These are phyloP conservation scores for Atalantia buxifolia DNA, from an alignment of 345 rosid species.

Conservation along the genomic window DNA sequence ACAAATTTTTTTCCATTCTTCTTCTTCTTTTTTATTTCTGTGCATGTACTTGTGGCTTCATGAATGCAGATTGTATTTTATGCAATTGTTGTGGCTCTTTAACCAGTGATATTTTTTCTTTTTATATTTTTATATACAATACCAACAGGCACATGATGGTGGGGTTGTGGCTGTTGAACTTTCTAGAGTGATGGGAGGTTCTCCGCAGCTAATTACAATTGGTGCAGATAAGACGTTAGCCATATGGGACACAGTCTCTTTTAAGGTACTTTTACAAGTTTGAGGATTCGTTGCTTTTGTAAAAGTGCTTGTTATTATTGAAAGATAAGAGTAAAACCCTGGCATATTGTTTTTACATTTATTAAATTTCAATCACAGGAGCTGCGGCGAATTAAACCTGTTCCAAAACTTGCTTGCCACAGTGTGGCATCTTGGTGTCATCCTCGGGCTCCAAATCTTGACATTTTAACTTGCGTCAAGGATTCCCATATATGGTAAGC, in stretches of 20 bases:
- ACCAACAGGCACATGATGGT: slow-evolving; percentile 94
- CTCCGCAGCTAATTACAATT: slow-evolving; percentile 93
- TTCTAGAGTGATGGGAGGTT: slow-evolving; percentile 90
- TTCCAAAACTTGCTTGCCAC: slow-evolving; percentile 89
- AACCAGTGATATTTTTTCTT: background rate
- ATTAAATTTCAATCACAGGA: slow-evolving; percentile 51
- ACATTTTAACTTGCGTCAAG: slow-evolving; percentile 90
- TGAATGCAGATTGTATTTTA: background rate
- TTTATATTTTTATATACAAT: slow-evolving; percentile 14
- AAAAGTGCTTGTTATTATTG: slow-evolving; percentile 4
- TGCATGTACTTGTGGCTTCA: background rate
- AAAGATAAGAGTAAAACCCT: background rate
- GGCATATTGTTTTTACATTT: slow-evolving; percentile 8
- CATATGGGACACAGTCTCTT: slow-evolving; percentile 97
- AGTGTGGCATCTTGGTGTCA: slow-evolving; percentile 99
- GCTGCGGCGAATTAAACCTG: slow-evolving; percentile 94
- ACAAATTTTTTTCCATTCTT: background rate
- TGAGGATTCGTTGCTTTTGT: background rate
- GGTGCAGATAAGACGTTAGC: slow-evolving; percentile 98
- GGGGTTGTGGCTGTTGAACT: slow-evolving; percentile 95
- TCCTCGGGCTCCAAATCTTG: slow-evolving; percentile 99
- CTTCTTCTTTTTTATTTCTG: background rate
- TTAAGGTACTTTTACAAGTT: slow-evolving; percentile 57
- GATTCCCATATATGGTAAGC: slow-evolving; percentile 97
- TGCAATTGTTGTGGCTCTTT: background rate